Conservation (phyloP, 352 stramenopile genomes). For the Phytophthora multivora region DNA sequence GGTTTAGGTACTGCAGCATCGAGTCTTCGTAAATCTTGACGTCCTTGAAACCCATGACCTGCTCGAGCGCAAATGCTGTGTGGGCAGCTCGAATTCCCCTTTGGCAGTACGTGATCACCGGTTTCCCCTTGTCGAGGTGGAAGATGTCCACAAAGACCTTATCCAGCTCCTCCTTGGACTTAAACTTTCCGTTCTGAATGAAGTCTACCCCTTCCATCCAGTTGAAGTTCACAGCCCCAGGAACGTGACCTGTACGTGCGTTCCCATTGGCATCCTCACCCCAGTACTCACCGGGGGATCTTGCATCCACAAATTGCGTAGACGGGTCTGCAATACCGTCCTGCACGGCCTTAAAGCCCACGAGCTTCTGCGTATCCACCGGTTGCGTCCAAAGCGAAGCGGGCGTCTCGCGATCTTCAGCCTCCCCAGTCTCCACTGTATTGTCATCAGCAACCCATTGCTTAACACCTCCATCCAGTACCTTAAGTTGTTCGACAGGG, state of each 20-base stretch:
- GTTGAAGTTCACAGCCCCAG: conserved; percentile 74
- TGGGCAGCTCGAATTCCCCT: conserved; percentile 70
- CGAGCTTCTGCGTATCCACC: conserved; percentile 27
- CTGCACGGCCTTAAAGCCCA: conserved; percentile 37
- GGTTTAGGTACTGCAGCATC: conserved; percentile 84
- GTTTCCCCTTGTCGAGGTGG: conserved; percentile 47
- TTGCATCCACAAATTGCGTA: conserved; percentile 41
- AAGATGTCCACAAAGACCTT: conserved; percentile 43
- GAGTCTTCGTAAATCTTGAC: conserved; percentile 68
- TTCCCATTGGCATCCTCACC: conserved; percentile 37
- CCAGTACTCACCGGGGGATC: conserved; percentile 38
- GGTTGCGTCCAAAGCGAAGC: conserved; percentile 17
- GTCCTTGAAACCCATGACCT: conserved; percentile 47
- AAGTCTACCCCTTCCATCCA: conserved; percentile 68
- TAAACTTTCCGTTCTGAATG: conserved; percentile 57
- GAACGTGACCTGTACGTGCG: conserved; percentile 56
- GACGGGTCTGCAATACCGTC: conserved; percentile 32
- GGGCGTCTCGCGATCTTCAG: conserved; percentile 7
- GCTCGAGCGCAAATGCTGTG: conserved; percentile 70
- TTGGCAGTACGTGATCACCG: conserved; percentile 81
- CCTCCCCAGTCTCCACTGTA: conserved; percentile 41
- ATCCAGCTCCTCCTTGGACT: conserved; percentile 59
- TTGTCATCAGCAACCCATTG: conserved; percentile 63
- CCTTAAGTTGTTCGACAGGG: conserved; percentile 74
- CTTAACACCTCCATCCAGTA: conserved; percentile 75